phyloP scores from a whole-genome alignment of 2,329 filamentous ascomycete genomes.

The Fusarium transvaalense region DNA sequence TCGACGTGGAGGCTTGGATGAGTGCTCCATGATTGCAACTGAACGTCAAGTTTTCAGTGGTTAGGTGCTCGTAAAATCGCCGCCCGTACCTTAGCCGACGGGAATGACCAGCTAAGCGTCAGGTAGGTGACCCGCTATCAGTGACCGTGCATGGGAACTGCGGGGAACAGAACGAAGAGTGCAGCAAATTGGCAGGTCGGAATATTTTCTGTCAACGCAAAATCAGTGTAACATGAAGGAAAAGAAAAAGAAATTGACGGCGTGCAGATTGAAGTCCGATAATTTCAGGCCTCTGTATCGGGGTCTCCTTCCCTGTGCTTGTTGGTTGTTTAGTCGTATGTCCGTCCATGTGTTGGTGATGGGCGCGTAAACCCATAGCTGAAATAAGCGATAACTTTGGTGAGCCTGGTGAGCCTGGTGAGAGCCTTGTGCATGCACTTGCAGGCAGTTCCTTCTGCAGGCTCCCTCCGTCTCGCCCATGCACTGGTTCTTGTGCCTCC shows the following conservation, averaged over 20 bases:
- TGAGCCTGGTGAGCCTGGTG: constrained; percentile 18
- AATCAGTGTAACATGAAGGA: constrained; percentile 10
- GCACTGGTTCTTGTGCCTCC: constrained; percentile 17
- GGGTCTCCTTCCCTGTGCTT: constrained; percentile 2
- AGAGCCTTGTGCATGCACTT: constrained; percentile 45
- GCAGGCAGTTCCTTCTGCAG: constrained; percentile 38
- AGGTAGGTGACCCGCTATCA: constrained; percentile 38
- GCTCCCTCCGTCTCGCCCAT: constrained; percentile 16
- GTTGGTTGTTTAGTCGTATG: constrained; percentile 7
- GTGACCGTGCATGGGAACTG: constrained; percentile 35
- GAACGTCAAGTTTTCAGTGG: constrained; percentile 56
- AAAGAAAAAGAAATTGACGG: not conserved
- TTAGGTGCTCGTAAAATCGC: constrained; percentile 44
- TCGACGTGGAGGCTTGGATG: constrained; percentile 52
- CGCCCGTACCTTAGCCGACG: constrained; percentile 56
- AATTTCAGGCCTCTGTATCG: not conserved
- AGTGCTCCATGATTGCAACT: constrained; percentile 49
- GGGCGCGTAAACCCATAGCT: constrained; percentile 15
- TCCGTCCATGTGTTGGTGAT: constrained; percentile 14
- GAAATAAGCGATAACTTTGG: constrained; percentile 18
- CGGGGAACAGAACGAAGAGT: constrained; percentile 31
- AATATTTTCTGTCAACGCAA: constrained; percentile 14
- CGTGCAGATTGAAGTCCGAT: not conserved
- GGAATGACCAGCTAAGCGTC: constrained; percentile 41
- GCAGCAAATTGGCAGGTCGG: constrained; percentile 20